These are phyloP conservation scores for Cucumis cinereus DNA, from an alignment of 306 rosid species.

Conservation along the genomic window DNA sequence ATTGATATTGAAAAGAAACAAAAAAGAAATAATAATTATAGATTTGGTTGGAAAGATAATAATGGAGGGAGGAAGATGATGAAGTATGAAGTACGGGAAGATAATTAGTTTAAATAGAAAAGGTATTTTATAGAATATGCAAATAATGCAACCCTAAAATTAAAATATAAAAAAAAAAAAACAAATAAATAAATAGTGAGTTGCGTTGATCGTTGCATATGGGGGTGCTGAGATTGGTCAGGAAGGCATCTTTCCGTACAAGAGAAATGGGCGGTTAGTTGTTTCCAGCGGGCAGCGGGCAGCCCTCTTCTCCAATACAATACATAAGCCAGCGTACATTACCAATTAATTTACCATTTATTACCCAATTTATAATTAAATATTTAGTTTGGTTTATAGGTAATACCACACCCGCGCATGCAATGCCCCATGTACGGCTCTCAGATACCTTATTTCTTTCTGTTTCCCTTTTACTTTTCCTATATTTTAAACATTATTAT, in stretches of 20 bases:
- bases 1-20: background rate
- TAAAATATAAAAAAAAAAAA: too few species aligned
- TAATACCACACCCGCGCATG: background rate
- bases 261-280: background rate
- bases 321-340: background rate
- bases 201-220: conserved; percentile 13
- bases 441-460: background rate
- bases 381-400: background rate
- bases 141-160: too few species aligned
- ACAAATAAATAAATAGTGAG: too few species aligned
- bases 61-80: background rate
- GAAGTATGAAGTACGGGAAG: background rate
- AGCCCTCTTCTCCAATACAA: background rate
- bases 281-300: background rate
- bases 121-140: too few species aligned
- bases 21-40: too few species aligned
- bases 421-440: background rate
- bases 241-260: conserved; percentile 36
- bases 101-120: too few species aligned
- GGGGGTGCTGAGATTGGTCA: conserved; percentile 40
- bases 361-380: too few species aligned
- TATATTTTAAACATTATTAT: background rate
- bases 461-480: background rate
- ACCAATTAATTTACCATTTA: too few species aligned
- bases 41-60: background rate